Percentiles rank a stretch among this genome's conserved stretches.
phyloP scores from a whole-genome alignment of 1,139 yeast species.

The Zygoascus hellenicus region DNA sequence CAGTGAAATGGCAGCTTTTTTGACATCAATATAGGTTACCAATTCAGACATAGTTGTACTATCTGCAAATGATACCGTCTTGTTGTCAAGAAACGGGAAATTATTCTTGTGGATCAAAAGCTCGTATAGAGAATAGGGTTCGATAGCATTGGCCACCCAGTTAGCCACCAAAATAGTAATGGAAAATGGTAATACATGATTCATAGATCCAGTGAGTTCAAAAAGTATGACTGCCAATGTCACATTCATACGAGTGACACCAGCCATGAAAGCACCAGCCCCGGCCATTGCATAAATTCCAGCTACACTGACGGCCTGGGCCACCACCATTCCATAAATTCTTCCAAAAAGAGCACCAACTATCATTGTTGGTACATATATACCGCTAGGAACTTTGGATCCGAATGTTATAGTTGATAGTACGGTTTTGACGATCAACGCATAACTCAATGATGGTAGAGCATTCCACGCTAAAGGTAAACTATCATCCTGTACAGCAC shows the following conservation, averaged over 20 bases:
- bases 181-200: constrained; percentile 55
- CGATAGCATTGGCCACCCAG: constrained; percentile 52
- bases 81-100: constrained; percentile 49
- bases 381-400: constrained; percentile 58
- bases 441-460: constrained; percentile 38
- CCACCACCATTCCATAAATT: constrained; percentile 11
- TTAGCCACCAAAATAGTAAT: constrained; percentile 53
- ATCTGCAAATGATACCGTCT: constrained; percentile 31
- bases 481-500: constrained; percentile 36
- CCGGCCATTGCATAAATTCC: constrained; percentile 64
- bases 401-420: constrained; percentile 56
- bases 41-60: constrained; percentile 39
- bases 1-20: constrained; percentile 3
- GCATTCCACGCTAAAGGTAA: constrained; percentile 24
- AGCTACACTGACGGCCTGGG: constrained; percentile 25
- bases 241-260: constrained; percentile 61
- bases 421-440: constrained; percentile 43
- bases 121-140: constrained; percentile 51
- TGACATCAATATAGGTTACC: constrained; percentile 2
- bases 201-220: constrained; percentile 56
- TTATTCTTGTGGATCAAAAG: constrained; percentile 45
- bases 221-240: constrained; percentile 55
- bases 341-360: constrained; percentile 62
- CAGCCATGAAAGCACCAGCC: constrained; percentile 67
- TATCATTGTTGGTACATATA: constrained; percentile 66